phyloP scores from a whole-genome alignment of 2,329 filamentous ascomycete genomes.

The Monilinia fructigena region DNA sequence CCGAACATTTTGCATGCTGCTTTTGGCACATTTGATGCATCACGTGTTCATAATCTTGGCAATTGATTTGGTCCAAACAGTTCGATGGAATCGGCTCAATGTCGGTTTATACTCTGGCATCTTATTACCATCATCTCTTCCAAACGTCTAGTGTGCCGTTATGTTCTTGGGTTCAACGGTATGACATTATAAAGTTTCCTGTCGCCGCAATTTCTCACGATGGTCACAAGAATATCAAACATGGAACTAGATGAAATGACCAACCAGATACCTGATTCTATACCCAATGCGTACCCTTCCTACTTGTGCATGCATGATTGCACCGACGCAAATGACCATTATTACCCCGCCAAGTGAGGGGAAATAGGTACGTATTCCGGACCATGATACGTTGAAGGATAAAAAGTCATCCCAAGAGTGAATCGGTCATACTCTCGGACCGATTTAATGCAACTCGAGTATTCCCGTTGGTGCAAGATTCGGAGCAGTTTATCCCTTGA shows the following conservation, averaged over 20 bases:
- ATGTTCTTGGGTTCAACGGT: not conserved
- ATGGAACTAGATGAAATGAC: conserved; percentile 9
- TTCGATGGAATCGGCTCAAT: not conserved
- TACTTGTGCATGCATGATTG: not conserved
- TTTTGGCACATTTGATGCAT: not conserved
- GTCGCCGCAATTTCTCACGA: not conserved
- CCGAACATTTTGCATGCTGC: not conserved
- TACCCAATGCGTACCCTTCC: conserved; percentile 1
- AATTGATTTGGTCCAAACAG: not conserved
- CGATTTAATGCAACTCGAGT: conserved; percentile 18
- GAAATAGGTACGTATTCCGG: conserved; percentile 7
- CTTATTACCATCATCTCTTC: not conserved
- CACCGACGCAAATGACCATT: conserved; percentile 15
- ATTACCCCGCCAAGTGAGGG: conserved; percentile 21
- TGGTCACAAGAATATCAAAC: not conserved
- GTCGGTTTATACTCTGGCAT: not conserved
- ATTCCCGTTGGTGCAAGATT: not conserved
- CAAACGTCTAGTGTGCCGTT: not conserved
- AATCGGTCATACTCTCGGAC: conserved; percentile 19
- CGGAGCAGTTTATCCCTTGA: conserved; percentile 4
- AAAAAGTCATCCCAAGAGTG: not conserved
- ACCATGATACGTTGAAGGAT: not conserved
- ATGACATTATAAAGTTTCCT: not conserved
- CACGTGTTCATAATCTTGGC: conserved; percentile 9
- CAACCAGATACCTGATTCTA: not conserved